Evolutionary conservation across 2,329 filamentous ascomycete genomes (phyloP).

Genomic region (Cladophialophora yegresii): DNA sequence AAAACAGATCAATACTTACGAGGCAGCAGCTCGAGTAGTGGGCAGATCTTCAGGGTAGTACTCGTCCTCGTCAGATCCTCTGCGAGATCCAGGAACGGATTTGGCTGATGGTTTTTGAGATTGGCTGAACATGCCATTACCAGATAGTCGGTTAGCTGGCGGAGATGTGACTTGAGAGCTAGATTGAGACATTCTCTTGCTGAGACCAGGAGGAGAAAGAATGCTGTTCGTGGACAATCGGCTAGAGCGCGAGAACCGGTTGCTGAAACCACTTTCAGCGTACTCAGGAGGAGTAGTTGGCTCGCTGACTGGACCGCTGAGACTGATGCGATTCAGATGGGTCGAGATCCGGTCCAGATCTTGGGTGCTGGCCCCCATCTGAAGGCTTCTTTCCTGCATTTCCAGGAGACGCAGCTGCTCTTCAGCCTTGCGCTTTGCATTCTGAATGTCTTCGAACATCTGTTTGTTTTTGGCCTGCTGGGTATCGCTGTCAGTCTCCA

Average conservation of each 20-base stretch:
- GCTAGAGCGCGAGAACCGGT: constrained; percentile 78
- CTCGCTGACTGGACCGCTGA: constrained; percentile 76
- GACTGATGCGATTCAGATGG: constrained; percentile 45
- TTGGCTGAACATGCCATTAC: constrained; percentile 38
- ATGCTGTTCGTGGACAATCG: constrained; percentile 88
- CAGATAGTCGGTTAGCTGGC: constrained; percentile 63
- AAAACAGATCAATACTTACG: constrained; percentile 62
- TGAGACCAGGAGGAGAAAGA: constrained; percentile 74
- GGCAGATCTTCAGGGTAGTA: constrained; percentile 63
- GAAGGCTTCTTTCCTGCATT: constrained; percentile 51
- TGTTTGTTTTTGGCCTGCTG: constrained; percentile 83
- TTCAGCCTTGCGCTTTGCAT: constrained; percentile 87
- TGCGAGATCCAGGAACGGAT: constrained; percentile 81
- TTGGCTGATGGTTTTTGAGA: constrained; percentile 70
- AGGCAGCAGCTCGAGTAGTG: constrained; percentile 71
- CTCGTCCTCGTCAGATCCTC: constrained; percentile 88
- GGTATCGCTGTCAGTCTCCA: constrained; percentile 52
- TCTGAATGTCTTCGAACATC: constrained; percentile 86
- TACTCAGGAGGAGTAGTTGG: constrained; percentile 96
- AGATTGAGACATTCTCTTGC: constrained; percentile 72
- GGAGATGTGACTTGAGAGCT: constrained; percentile 81
- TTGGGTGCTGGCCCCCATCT: constrained; percentile 73
- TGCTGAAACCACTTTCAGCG: constrained; percentile 76
- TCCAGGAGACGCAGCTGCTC: constrained; percentile 89
- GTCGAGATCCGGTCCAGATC: constrained; percentile 84